phyloP scores from a whole-genome alignment of 805 yeast species.

The Vanderwaltozyma verrucispora region DNA sequence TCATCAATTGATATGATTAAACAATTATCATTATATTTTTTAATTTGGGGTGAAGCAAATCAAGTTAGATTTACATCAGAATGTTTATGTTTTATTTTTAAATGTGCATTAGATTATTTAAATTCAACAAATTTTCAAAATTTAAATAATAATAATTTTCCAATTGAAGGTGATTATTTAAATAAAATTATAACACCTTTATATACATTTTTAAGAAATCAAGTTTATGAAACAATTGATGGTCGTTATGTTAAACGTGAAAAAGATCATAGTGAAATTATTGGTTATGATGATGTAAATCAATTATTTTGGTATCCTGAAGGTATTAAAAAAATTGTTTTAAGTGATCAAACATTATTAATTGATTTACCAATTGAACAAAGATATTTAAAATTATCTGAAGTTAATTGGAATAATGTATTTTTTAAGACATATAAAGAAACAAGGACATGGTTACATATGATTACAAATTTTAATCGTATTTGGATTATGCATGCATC shows the following conservation, averaged over 20 bases:
- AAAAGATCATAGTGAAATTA: slow-evolving; percentile 66
- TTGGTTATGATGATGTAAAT: slow-evolving; percentile 96
- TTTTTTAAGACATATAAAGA: slow-evolving; percentile 95
- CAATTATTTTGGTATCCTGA: slow-evolving; percentile 99
- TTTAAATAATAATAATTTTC: slow-evolving; percentile 25
- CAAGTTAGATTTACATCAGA: slow-evolving; percentile 84
- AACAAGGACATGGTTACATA: slow-evolving; percentile 93
- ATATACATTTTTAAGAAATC: slow-evolving; percentile 67
- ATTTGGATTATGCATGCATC: slow-evolving; percentile 92
- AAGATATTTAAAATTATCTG: slow-evolving; percentile 80
- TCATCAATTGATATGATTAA: slow-evolving; percentile 48
- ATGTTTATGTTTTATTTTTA: slow-evolving; percentile 73
- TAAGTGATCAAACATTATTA: slow-evolving; percentile 85
- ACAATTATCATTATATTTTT: slow-evolving; percentile 59
- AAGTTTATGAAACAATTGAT: slow-evolving; percentile 69
- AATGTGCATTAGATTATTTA: slow-evolving; percentile 84
- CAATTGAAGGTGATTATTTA: slow-evolving; percentile 74
- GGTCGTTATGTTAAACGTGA: slow-evolving; percentile 79
- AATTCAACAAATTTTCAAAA: slow-evolving; percentile 83
- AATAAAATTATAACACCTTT: slow-evolving; percentile 88
- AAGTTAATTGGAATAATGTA: slow-evolving; percentile 81
- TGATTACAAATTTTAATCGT: slow-evolving; percentile 92
- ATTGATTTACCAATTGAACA: slow-evolving; percentile 84
- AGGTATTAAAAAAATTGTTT: slow-evolving; percentile 85
- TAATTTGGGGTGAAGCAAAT: slow-evolving; percentile 88